A percentile compares a stretch with the other conserved stretches of the same genome.
These are phyloP conservation scores for Dunaliella primolecta DNA, from an alignment of 139 green algal genomes.

Conservation along the genomic window DNA sequence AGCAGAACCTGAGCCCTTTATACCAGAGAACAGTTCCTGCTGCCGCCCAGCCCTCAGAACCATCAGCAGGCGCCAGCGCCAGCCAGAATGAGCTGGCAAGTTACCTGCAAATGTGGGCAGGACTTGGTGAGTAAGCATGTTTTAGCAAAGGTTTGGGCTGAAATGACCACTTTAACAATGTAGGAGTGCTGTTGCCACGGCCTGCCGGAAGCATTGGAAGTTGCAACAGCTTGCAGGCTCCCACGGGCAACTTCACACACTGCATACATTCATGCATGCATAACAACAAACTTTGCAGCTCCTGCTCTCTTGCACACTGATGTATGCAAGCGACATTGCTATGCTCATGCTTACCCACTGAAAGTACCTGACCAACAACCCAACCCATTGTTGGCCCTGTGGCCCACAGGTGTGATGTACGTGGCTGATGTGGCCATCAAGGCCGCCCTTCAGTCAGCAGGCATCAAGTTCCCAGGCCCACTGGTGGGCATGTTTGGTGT, in stretches of 20 bases:
- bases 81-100: conserved; percentile 17
- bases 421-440: conserved; percentile 47
- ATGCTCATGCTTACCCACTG: too few relatives aligned
- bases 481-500: conserved; percentile 56
- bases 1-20: background rate
- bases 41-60: too few relatives aligned
- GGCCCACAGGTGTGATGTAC: conserved; percentile 42
- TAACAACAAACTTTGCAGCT: too few relatives aligned
- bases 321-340: too few relatives aligned
- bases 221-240: background rate
- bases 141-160: background rate
- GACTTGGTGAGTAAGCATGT: conserved; percentile 26
- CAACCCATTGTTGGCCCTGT: too few relatives aligned
- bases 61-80: background rate
- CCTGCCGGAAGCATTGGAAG: background rate
- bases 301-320: too few relatives aligned
- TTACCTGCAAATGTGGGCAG: conserved; percentile 42
- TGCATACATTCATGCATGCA: background rate
- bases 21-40: background rate
- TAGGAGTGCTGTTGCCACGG: background rate
- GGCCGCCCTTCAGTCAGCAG: conserved; percentile 19
- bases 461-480: conserved; percentile 38
- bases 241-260: background rate
- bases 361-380: too few relatives aligned
- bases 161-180: background rate